phyloP scores from a whole-genome alignment of 1,139 yeast genomes.

The Scheffersomyces parashehatae region DNA sequence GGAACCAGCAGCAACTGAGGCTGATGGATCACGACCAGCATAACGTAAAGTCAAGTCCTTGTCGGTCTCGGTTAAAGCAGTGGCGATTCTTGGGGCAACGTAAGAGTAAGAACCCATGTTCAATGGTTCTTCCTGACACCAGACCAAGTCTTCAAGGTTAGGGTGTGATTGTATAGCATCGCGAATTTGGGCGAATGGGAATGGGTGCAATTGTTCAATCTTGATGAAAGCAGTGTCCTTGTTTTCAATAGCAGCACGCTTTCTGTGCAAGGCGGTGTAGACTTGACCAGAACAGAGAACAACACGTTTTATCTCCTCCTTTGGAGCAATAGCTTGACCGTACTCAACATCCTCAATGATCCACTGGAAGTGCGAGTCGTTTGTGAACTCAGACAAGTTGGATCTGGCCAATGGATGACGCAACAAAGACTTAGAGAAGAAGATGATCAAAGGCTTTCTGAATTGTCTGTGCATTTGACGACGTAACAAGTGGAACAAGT shows the following conservation, averaged over 20 bases:
- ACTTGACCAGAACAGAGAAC: constrained; percentile 93
- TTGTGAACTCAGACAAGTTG: constrained; percentile 76
- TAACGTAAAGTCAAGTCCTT: constrained; percentile 65
- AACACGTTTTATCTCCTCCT: constrained; percentile 85
- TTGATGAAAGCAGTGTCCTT: constrained; percentile 85
- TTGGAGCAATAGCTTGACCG: constrained; percentile 71
- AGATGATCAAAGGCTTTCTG: constrained; percentile 88
- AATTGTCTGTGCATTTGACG: constrained; percentile 99
- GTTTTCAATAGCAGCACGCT: constrained; percentile 73
- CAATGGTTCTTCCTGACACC: constrained; percentile 99
- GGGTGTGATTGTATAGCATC: constrained; percentile 82
- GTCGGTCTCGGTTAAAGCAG: constrained; percentile 75
- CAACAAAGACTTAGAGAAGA: constrained; percentile 91
- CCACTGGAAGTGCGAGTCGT: constrained; percentile 93
- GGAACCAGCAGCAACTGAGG: constrained; percentile 97
- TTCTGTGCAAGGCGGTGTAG: constrained; percentile 86
- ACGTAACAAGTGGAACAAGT: constrained; percentile 93
- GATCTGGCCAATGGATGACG: constrained; percentile 99
- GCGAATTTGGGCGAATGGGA: constrained; percentile 95
- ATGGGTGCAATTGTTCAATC: constrained; percentile 96
- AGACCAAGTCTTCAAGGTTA: constrained; percentile 82
- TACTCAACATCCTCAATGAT: constrained; percentile 88
- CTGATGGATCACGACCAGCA: constrained; percentile 98
- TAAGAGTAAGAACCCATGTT: constrained; percentile 92
- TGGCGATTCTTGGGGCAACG: constrained; percentile 77